phyloP scores from a whole-genome alignment of 257 asterid species.

The Euphrasia confusa region DNA sequence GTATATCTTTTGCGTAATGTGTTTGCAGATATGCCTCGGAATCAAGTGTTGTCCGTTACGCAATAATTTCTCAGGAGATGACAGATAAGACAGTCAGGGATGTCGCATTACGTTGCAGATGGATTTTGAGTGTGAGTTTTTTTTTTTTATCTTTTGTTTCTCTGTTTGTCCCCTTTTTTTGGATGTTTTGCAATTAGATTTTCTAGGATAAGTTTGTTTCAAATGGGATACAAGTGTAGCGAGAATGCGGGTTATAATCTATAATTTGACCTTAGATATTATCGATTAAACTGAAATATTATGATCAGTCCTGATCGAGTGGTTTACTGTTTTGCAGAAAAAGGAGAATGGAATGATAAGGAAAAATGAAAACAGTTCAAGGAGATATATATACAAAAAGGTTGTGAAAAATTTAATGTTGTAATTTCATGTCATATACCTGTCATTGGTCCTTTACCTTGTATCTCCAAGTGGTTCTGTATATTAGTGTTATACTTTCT shows the following conservation, averaged over 20 bases:
- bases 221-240: constrained; percentile 7
- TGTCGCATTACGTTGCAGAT: constrained; percentile 86
- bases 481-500: not conserved
- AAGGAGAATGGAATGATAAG: constrained; percentile 87
- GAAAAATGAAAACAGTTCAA: constrained; percentile 67
- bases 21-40: constrained; percentile 70
- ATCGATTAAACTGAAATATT: constrained; percentile 1
- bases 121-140: constrained; percentile 75
- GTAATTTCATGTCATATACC: not conserved
- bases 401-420: constrained; percentile 35
- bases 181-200: constrained; percentile 13
- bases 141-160: not conserved
- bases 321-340: constrained; percentile 47
- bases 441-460: not conserved
- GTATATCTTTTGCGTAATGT: constrained; percentile 3
- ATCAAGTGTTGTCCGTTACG: constrained; percentile 44
- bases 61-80: constrained; percentile 66
- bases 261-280: not conserved
- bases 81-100: constrained; percentile 90
- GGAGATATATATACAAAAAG: constrained; percentile 81
- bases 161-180: not conserved
- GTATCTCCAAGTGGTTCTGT: not conserved
- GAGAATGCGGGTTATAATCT: constrained; percentile 8
- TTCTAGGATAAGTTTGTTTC: constrained; percentile 13
- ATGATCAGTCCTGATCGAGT: constrained; percentile 15